Base-by-base conservation (phyloP, 2,329 filamentous ascomycete genomes). In the Talaromyces verruculosus region DNA sequence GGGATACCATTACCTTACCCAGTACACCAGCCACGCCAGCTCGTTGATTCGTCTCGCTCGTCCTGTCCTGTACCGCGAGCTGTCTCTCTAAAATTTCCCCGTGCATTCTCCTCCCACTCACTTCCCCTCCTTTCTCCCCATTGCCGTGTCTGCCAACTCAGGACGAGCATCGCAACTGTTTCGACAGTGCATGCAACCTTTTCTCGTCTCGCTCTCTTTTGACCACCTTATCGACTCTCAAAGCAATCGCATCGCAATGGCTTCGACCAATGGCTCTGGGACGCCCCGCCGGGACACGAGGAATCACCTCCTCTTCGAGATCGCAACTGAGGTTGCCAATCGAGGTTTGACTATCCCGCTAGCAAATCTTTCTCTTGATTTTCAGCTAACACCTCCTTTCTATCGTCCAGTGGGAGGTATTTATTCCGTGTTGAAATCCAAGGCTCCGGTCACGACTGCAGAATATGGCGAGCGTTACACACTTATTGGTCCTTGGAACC, bases 391-490 rank as follows among this genome's bases (percentile, higher is more conserved):
- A 37, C 3, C 45, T 43, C 45, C 55, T 65, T 30, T 55, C 43
- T 69, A 74, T 66, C 49, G 22, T 49, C 41, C 37, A 96, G 95
- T 99, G 68, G 95, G 95, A 76, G 95, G 95, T 74, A 99, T 99
- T 82, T 99, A 99, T 84, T 98, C 94, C 17, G 95, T 99, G 71
- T 89, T 99, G 81, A 99, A 99, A 81, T 99, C 95, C 68, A 99
- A 99, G 81, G 94, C 95, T 43, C 94, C 95, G 61, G 95, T 98
- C 68, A 98, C 95, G 51, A 97, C 94, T 0, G 93, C 93, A 68
- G 95, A 99, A 80, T 99, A 98, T 95, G 95, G 95, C 80, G 93
- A 97, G 67, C 88, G 92, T 71, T 99, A 99, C 81, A 96, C 92
- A 33, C 87, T 98, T 70, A 93, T 99, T 77, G 95, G 95, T 1